Conservation (phyloP, 768 basidiomycete genomes). For the Phlegmacium glaucopus region DNA sequence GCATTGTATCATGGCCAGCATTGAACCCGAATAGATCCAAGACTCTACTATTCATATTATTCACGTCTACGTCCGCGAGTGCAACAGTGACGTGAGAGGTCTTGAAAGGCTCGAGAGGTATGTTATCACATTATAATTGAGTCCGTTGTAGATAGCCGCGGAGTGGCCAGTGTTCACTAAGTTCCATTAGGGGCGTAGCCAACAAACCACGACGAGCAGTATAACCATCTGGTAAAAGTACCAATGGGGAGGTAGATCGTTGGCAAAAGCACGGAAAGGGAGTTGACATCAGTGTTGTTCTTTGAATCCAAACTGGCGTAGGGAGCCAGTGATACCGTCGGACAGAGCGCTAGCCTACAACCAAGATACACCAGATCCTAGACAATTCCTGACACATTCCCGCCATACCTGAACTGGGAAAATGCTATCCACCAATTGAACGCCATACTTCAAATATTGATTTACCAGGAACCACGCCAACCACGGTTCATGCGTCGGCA, state of each 20-base stretch:
- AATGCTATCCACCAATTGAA: conserved; percentile 63
- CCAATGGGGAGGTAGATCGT: conserved; percentile 96
- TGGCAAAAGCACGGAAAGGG: conserved; percentile 82
- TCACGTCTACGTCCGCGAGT: conserved; percentile 36
- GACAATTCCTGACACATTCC: not conserved
- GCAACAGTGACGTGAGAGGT: conserved; percentile 46
- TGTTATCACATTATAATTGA: conserved; percentile 83
- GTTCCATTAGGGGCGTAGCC: conserved; percentile 73
- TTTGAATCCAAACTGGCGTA: conserved; percentile 75
- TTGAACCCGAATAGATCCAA: conserved; percentile 73
- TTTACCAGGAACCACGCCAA: conserved; percentile 74
- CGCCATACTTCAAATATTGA: conserved; percentile 82
- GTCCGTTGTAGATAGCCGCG: conserved; percentile 81
- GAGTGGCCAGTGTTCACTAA: conserved; percentile 61
- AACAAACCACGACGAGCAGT: conserved; percentile 80
- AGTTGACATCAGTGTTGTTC: conserved; percentile 74
- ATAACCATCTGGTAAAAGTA: conserved; percentile 94
- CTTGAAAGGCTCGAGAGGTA: conserved; percentile 65
- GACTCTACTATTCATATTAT: conserved; percentile 76
- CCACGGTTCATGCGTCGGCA: conserved; percentile 57
- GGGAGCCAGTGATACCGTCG: conserved; percentile 75
- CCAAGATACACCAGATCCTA: conserved; percentile 2
- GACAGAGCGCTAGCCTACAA: conserved; percentile 86
- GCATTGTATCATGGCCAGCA: conserved; percentile 80
- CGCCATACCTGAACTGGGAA: conserved; percentile 89